Base-by-base conservation (phyloP, 352 stramenopile genomes). In the Phytophthora pistaciae region DNA sequence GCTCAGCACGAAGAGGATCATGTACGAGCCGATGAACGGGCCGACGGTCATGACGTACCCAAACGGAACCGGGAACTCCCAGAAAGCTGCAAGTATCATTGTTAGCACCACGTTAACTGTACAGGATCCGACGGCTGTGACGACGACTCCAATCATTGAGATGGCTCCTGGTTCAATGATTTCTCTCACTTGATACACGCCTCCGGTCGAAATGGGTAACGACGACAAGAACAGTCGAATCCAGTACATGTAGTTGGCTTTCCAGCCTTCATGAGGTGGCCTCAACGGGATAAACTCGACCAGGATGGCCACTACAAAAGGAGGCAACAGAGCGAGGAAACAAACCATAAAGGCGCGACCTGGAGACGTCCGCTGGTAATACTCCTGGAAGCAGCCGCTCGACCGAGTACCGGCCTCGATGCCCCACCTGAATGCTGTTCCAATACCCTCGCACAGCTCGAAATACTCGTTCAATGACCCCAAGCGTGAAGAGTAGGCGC, bases 251-350 rank as follows among this genome's bases (percentile, higher is more conserved):
- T 64, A 66, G 55, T 79, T 79, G 0, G 55, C 60, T 66, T 55
- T 27, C 57, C 62, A 77, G 3, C 67, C 67, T 8, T 55, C 59
- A 10, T 20, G n/a, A 4, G 66, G 71, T 14, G 49, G 31, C 8
- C 20, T 64, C 21, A 82, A 58, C 6, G 75, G 75, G 3, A 82
- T 70, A 14, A 54, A 66, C 16, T 82, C 66, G 3, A 77, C n/a
- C 11, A 65, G 10, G n/a, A 74, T 49, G 0, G 62, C 25, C 0
- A 70, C 6, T 1, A 67, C 1, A 44, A 78, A 57, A 8, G 66
- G 27, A 0, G 68, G 64, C 1, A 80, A 21, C 6, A 63, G 48
- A 9, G 40, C n/a, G 6, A 63, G 13, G 3, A 55, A 31, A 29
- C 64, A 70, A n/a, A 70, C 56, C 10, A 53, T 21, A 7, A 60